Evolutionary conservation across 2,329 filamentous ascomycete genomes (phyloP), one percentile per base, ranked within the genome.

Genomic region (Aspergillus tubingensis): DNA sequence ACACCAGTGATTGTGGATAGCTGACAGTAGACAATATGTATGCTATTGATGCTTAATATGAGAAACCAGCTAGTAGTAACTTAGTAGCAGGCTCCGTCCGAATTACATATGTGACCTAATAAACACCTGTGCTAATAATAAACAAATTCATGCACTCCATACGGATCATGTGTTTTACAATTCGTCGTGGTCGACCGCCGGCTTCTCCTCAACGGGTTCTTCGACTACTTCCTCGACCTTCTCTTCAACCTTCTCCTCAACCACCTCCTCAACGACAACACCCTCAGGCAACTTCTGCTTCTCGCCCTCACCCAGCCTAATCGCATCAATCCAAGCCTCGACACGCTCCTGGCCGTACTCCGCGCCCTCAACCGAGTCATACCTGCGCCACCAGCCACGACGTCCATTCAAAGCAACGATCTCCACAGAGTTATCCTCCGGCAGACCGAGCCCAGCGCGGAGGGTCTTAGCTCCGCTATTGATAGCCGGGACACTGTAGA

Each of bases 311-410:
- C 93, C 91, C 82, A 99, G 84, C 39, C 92, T 88, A 63, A 98
- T 92, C n/a, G 86, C 84, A 71, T 99, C 95, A 61, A 99, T 86
- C 92, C 94, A 99, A 63, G 81, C 80, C 79, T 96, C 91, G 30
- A 99, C 80, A 25, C 83, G 85, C 57, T 84, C 81, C 23, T 82
- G 72, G 3, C 69, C 67, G 49, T 70, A 77, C 57, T 84, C 85
- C 48, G 87, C 87, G 15, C 77, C 74, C 8, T 77, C 75, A 6
- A 84, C 86, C 3, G 70, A 53, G 51, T 85, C 79, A 74, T 91
- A 95, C 60, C 84, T 85, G 69, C 90, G 89, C 86, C 88, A 96
- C 95, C 95, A 99, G 44, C 85, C 84, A 57, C 92, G 87, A 70
- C 93, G 92, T 32, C 86, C 90, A 75, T 97, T 97, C 61, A 96